phyloP scores from a whole-genome alignment of 2,329 filamentous ascomycete genomes.

The Colletotrichum tofieldiae region DNA sequence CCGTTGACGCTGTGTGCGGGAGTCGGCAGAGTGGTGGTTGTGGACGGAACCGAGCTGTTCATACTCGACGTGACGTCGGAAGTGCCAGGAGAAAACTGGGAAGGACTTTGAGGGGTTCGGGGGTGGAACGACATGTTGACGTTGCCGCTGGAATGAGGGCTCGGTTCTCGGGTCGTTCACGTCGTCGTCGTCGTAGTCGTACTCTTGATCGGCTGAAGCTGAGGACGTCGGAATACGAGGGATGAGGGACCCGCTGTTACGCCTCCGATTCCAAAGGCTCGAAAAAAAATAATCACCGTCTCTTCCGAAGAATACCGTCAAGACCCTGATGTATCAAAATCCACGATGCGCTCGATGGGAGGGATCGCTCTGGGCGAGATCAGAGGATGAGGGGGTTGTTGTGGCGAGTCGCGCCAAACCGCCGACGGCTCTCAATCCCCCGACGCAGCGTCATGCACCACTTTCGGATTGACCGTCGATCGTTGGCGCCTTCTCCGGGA shows the following conservation, averaged over 20 bases:
- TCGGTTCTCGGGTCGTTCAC: conserved; percentile 33
- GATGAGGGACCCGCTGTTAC: conserved; percentile 16
- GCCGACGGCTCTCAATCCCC: conserved; percentile 55
- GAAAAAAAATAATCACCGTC: conserved; percentile 16
- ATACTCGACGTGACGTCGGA: conserved; percentile 67
- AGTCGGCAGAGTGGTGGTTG: conserved; percentile 71
- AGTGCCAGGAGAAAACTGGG: conserved; percentile 71
- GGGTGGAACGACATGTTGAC: conserved; percentile 77
- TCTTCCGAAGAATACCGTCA: conserved; percentile 28
- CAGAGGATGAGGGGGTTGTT: conserved; percentile 47
- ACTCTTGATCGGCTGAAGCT: conserved; percentile 49
- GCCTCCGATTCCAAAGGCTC: conserved; percentile 42
- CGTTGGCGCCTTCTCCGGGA: conserved; percentile 23
- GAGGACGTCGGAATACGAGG: conserved; percentile 35
- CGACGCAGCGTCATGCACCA: conserved; percentile 55
- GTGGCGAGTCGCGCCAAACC: conserved; percentile 57
- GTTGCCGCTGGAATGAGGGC: conserved; percentile 49
- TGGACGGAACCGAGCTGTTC: conserved; percentile 66
- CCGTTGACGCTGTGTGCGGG: conserved; percentile 76
- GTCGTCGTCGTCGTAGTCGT: conserved; percentile 54
- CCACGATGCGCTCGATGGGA: conserved; percentile 46
- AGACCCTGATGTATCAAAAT: conserved; percentile 25
- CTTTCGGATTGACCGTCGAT: conserved; percentile 33
- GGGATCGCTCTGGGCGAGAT: conserved; percentile 39
- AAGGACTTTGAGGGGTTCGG: conserved; percentile 78